Base-by-base conservation (phyloP, 352 stramenopile species). In the Globisporangium cystogenes region DNA sequence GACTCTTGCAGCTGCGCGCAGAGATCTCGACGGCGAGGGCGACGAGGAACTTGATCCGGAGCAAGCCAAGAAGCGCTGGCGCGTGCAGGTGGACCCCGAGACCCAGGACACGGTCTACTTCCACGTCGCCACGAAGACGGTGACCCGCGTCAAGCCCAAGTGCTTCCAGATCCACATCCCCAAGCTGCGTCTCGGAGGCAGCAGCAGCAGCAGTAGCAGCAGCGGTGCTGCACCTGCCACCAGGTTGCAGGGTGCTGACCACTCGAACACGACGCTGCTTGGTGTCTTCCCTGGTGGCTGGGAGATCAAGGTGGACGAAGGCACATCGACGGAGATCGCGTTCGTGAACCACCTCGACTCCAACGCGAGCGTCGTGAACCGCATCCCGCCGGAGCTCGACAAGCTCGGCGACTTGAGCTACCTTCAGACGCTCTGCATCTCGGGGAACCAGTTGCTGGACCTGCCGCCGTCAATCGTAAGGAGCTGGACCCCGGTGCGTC, bases 401-500 rank as follows among this genome's bases (percentile, higher is more conserved):
- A 70, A 65, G 8, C 72, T 77, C 36, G 74, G 68, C 11, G 57
- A 73, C 7, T 43, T 90, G 14, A 60, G 65, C n/a, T 59, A 66
- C 24, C 48, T 92, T 35, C 57, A 73, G 1, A 37, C 39, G 0
- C 73, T 92, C 21, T 46, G 70, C 18, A 21, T 92, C n/a, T 77
- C 70, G 3, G 67, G 66, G 2, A 92, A 92, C 47, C 65, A 88
- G 21, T 60, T 92, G 0, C 52, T 73, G 41, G 76, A 86, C 1
- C 51, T 92, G 4, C 81, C 81, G 14, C 26, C 65, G 27, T 90
- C 81, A 11, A 76, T 92, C 27, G 79, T 90, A 68, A 26, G 71
- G 56, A 46, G 7, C 18, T 47, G 26, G 29, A 40, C 48, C 20
- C 11, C n/a, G n/a, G n/a, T n/a, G n/a, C n/a, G n/a, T n/a, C n/a